Conservation (phyloP, 176 grass and related monocot genomes). For the Avena sativa region DNA sequence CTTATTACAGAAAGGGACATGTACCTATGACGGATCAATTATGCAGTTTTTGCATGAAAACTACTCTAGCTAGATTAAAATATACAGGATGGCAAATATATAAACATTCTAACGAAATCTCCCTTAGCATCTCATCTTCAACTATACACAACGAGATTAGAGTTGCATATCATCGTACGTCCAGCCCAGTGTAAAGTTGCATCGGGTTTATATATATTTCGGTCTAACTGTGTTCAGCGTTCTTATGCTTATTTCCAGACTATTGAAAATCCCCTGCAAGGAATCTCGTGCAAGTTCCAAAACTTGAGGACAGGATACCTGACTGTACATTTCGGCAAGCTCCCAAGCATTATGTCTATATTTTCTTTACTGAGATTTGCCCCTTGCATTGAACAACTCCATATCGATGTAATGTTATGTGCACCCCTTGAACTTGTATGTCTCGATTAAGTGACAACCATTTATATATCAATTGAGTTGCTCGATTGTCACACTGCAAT, state of each 20-base stretch:
- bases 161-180: neutral
- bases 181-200: neutral
- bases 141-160: neutral
- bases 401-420: conserved; percentile 1
- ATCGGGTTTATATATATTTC: neutral
- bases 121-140: neutral
- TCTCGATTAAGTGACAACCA: neutral
- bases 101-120: neutral
- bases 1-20: neutral
- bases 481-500: neutral
- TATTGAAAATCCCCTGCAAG: neutral
- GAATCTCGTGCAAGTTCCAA: conserved; percentile 12
- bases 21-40: neutral
- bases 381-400: neutral
- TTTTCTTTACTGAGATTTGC: neutral
- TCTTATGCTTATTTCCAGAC: neutral
- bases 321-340: neutral
- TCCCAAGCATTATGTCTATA: conserved; percentile 23
- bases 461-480: neutral
- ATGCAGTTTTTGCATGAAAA: neutral
- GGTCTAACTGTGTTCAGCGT: neutral
- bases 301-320: neutral
- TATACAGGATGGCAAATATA: neutral
- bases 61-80: neutral
- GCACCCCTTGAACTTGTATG: neutral